Base-by-base conservation (phyloP, 225 moss, liverwort and hornwort genomes). In the Sphagnum contortum region DNA sequence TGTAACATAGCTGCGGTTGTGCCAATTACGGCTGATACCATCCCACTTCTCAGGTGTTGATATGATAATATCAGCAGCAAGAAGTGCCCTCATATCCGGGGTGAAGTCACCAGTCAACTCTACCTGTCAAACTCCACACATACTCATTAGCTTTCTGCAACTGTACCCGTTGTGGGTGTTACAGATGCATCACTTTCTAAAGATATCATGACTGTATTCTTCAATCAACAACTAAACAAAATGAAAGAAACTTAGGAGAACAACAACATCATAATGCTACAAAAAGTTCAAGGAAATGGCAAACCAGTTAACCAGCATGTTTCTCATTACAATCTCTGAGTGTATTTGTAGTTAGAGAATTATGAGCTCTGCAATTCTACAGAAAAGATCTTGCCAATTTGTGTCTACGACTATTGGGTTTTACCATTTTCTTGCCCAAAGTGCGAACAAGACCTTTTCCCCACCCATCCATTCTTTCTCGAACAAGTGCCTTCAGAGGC, bases 41-140 rank as follows among this genome's bases (percentile, higher is more conserved):
- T 98, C 98, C 98, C 98, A 98, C 78, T 98, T 98, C 68, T 98
- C 98, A 66, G 98, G 98, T 61, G 98, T 98, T 70, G 93, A 93
- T 69, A 98, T 84, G 61, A 98, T 91, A 50, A 98, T 87, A 78
- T 98, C 98, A 69, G 98, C 98, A 45, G 82, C 80, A 56, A 98
- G 84, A 82, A 98, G 82, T 48, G 98, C 91, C 52, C 81, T 78
- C 76, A 98, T 78, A 78, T 98, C 98, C 61, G 98, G 98, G 67
- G 93, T 98, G 60, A 98, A 98, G 66, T 98, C 98, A 63, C 98
- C 98, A 67, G 98, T 98, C 66, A 98, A 74, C 73, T 98, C 98
- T 70, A 98, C 96, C 90, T 94, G 64, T 45, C 29, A 51, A 12
- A 55, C 12, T 51, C 45, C 47, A 56, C 53, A 48, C 6, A 14